These are phyloP conservation scores for Candida tallmaniae DNA, from an alignment of 805 yeast species.

Conservation along the genomic window DNA sequence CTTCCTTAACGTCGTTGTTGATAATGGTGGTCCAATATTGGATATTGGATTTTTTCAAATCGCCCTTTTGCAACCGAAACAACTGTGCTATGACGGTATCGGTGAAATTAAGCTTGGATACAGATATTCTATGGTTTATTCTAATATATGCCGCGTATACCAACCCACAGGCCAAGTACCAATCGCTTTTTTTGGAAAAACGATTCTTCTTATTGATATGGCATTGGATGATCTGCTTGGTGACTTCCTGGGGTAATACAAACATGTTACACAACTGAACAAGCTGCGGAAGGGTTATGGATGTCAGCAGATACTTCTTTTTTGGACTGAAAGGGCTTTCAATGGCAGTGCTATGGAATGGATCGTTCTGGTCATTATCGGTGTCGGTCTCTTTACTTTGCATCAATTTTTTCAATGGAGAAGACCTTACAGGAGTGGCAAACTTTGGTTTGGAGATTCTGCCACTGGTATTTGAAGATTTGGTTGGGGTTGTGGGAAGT, in stretches of 20 bases:
- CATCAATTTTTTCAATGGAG: constrained; percentile 12
- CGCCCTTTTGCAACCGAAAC: constrained; percentile 51
- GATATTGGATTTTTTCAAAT: constrained; percentile 45
- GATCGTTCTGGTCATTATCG: neutral
- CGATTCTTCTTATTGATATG: constrained; percentile 48
- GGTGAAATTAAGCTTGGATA: constrained; percentile 45
- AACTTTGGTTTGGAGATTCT: constrained; percentile 25
- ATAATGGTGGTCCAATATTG: constrained; percentile 51
- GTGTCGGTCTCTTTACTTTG: neutral
- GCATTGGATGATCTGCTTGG: constrained; percentile 46
- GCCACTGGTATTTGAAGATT: neutral
- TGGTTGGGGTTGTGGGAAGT: neutral
- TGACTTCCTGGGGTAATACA: constrained; percentile 51
- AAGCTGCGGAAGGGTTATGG: constrained; percentile 24
- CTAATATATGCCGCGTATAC: constrained; percentile 54
- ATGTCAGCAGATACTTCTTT: neutral
- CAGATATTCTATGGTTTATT: constrained; percentile 45
- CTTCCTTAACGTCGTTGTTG: constrained; percentile 49
- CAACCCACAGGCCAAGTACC: constrained; percentile 68
- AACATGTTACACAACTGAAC: constrained; percentile 57
- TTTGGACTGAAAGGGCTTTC: neutral
- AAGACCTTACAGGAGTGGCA: constrained; percentile 34
- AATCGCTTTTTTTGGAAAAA: constrained; percentile 51
- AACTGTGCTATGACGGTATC: constrained; percentile 47
- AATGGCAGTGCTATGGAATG: constrained; percentile 2